Evolutionary conservation across 2,329 filamentous ascomycete species (phyloP).

Genomic region (Pestalotiopsis sp.): DNA sequence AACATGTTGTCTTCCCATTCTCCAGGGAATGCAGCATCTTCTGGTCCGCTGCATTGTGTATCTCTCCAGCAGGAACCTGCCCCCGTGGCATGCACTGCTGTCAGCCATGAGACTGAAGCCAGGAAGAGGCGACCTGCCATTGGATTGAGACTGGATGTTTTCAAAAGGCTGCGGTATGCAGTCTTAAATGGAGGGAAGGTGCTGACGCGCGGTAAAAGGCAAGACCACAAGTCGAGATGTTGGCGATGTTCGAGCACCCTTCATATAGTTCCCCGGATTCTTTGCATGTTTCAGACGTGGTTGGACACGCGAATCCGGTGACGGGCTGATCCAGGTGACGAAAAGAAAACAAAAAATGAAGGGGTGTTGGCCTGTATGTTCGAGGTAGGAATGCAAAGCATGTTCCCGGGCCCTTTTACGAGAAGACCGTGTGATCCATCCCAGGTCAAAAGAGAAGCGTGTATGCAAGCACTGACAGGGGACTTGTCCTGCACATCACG

Average conservation of each 20-base stretch:
- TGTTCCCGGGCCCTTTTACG: background rate
- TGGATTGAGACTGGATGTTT: background rate
- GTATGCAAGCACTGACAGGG: background rate
- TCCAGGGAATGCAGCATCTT: conserved; percentile 54
- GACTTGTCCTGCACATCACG: background rate
- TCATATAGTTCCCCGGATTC: background rate
- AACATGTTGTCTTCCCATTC: conserved; percentile 62
- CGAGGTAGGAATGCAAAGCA: background rate
- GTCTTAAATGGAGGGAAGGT: background rate
- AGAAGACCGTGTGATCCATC: background rate
- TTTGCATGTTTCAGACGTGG: background rate
- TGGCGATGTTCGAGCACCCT: background rate
- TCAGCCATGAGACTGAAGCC: background rate
- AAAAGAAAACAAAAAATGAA: background rate
- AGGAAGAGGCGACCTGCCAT: background rate
- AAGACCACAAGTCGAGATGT: background rate
- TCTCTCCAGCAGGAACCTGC: conserved; percentile 55
- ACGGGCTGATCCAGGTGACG: background rate
- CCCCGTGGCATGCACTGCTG: conserved; percentile 2
- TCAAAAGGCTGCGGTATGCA: background rate
- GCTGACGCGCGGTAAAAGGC: background rate
- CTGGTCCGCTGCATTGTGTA: conserved; percentile 53
- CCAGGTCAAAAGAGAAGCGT: background rate
- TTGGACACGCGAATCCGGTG: background rate
- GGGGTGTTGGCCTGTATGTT: background rate